Conservation (phyloP, 176 grass and related monocot species). For the Avena sativa region DNA sequence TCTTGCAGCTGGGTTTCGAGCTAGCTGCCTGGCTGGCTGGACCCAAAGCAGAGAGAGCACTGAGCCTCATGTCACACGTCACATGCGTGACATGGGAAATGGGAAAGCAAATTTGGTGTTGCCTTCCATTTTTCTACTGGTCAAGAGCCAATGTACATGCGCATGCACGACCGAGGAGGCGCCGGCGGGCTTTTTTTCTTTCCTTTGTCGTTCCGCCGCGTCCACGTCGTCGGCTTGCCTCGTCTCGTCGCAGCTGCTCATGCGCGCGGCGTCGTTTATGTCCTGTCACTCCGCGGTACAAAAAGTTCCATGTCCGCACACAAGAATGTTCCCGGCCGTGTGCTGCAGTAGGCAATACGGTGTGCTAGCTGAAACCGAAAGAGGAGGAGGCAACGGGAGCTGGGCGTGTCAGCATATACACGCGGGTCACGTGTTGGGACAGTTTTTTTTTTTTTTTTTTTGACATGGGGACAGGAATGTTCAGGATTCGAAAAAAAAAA, state of each 20-base stretch:
- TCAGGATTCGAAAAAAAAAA: too few species aligned
- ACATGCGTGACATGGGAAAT: conserved; percentile 9
- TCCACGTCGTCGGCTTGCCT: conserved; percentile 46
- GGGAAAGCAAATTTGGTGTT: conserved; percentile 28
- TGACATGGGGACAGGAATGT: too few species aligned
- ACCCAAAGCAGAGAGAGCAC: too few species aligned
- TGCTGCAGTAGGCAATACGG: too few species aligned
- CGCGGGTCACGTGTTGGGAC: too few species aligned
- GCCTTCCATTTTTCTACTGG: conserved; percentile 5
- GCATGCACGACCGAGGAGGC: background rate
- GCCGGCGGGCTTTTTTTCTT: too few species aligned
- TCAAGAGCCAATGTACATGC: background rate
- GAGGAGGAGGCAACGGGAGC: too few species aligned
- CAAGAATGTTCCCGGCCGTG: too few species aligned
- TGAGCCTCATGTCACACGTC: background rate
- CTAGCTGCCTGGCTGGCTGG: background rate
- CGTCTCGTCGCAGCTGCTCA: conserved; percentile 31
- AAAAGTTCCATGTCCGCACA: background rate
- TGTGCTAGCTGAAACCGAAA: too few species aligned
- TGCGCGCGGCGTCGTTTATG: conserved; percentile 35
- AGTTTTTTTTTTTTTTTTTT: too few species aligned
- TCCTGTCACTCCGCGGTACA: background rate
- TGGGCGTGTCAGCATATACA: too few species aligned
- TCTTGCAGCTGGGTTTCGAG: conserved; percentile 13
- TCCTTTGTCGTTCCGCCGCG: background rate